phyloP scores from a whole-genome alignment of 1,284 basidiomycete species.

The Tylopilus orsonianus region DNA sequence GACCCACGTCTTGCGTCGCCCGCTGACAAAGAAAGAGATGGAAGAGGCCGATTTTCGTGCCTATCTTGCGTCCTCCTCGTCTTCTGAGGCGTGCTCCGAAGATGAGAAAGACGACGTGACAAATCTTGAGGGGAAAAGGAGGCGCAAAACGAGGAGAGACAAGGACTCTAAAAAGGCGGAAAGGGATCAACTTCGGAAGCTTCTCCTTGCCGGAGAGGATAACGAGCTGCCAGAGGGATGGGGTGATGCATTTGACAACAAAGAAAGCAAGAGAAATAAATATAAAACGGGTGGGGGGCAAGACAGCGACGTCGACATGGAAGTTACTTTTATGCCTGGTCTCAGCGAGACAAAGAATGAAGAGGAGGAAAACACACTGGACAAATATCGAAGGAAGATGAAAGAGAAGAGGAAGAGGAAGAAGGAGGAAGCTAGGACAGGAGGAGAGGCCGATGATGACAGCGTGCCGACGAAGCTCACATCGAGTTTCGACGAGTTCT shows the following conservation, averaged over 20 bases:
- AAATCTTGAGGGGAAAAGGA: background rate
- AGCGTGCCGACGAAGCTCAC: conserved; percentile 26
- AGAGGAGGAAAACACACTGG: conserved; percentile 81
- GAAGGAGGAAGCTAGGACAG: conserved; percentile 62
- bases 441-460: conserved; percentile 26
- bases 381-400: conserved; percentile 83
- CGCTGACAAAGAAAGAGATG: conserved; percentile 79
- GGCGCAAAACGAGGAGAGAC: conserved; percentile 1
- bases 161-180: conserved; percentile 46
- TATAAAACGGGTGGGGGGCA: conserved; percentile 35
- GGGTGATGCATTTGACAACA: conserved; percentile 42
- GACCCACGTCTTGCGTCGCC: conserved; percentile 74
- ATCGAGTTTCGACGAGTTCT: conserved; percentile 57
- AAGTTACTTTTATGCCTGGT: conserved; percentile 91
- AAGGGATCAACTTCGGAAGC: conserved; percentile 65
- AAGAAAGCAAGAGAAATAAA: conserved; percentile 7
- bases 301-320: conserved; percentile 73
- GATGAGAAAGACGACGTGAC: conserved; percentile 26
- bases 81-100: conserved; percentile 54
- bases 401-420: conserved; percentile 81
- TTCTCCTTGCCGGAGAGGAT: conserved; percentile 67
- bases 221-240: conserved; percentile 80
- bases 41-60: conserved; percentile 87
- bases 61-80: conserved; percentile 78
- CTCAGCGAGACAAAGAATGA: conserved; percentile 55